Evolutionary conservation across 73 alveolate genomes (phyloP).

Genomic region (Stentor coeruleus): DNA sequence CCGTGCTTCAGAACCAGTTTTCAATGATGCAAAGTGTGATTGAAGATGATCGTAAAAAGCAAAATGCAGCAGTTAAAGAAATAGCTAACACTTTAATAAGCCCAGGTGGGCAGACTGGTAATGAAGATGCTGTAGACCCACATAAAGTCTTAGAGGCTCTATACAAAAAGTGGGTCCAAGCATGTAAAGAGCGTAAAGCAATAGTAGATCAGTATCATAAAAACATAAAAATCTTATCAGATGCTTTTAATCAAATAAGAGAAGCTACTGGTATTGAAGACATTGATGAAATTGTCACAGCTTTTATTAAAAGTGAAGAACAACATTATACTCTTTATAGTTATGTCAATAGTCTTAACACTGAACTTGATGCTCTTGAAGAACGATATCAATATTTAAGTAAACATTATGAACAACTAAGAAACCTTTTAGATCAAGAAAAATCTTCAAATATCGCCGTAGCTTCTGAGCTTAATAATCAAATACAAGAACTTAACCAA

Average conservation of each 20-base stretch:
- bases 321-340: conserved; percentile 58
- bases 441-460: background rate
- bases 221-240: conserved; percentile 51
- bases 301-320: conserved; percentile 72
- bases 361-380: conserved; percentile 58
- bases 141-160: background rate
- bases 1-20: background rate
- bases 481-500: background rate
- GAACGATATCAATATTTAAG: conserved; percentile 21
- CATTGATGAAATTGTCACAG: conserved; percentile 62
- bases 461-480: background rate
- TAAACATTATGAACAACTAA: background rate
- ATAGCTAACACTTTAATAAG: background rate
- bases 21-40: background rate
- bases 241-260: conserved; percentile 60
- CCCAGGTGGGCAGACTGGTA: background rate
- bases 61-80: background rate
- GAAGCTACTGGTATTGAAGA: conserved; percentile 65
- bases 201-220: conserved; percentile 48
- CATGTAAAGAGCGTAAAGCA: conserved; percentile 56
- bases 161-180: conserved; percentile 41
- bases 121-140: background rate
- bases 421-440: background rate
- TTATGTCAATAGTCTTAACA: conserved; percentile 60
- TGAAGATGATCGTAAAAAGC: background rate